These are phyloP conservation scores for Malus asiatica DNA, from an alignment of 306 rosid genomes.

Conservation along the genomic window DNA sequence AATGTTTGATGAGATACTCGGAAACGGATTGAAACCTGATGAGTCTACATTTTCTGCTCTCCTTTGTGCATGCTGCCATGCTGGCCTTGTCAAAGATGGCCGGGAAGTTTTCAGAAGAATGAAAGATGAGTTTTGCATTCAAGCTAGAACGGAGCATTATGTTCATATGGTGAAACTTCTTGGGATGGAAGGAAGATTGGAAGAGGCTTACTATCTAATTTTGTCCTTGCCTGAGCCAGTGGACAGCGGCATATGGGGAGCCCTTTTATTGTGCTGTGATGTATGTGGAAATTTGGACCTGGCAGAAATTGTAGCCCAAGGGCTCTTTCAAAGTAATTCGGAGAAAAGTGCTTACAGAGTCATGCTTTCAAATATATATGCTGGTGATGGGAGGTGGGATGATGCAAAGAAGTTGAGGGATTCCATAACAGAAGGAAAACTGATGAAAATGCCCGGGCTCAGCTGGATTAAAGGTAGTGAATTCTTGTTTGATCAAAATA, in stretches of 20 bases:
- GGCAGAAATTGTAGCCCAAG: constrained; percentile 60
- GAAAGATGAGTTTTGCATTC: constrained; percentile 50
- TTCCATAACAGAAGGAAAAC: constrained; percentile 30
- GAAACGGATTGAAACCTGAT: constrained; percentile 50
- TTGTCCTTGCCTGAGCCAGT: constrained; percentile 64
- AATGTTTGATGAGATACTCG: constrained; percentile 46
- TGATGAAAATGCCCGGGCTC: constrained; percentile 55
- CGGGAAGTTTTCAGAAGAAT: constrained; percentile 51
- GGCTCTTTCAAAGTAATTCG: constrained; percentile 46
- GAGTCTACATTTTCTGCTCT: constrained; percentile 81
- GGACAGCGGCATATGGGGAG: constrained; percentile 77
- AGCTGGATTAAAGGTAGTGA: constrained; percentile 52
- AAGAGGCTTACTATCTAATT: constrained; percentile 64
- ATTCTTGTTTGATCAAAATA: constrained; percentile 3
- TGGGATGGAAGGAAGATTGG: constrained; percentile 67
- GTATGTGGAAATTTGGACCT: constrained; percentile 51
- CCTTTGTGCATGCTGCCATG: constrained; percentile 77
- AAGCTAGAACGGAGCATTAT: constrained; percentile 60
- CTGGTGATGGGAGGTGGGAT: constrained; percentile 73
- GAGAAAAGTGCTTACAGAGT: constrained; percentile 43
- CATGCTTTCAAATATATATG: constrained; percentile 78
- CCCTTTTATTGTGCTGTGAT: constrained; percentile 76
- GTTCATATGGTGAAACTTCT: constrained; percentile 87
- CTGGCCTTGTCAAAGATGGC: constrained; percentile 69
- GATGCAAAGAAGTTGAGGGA: constrained; percentile 63